Percentiles rank a stretch among this genome's conserved stretches.
phyloP scores from a whole-genome alignment of 306 rosid species.

The Abrus precatorius region DNA sequence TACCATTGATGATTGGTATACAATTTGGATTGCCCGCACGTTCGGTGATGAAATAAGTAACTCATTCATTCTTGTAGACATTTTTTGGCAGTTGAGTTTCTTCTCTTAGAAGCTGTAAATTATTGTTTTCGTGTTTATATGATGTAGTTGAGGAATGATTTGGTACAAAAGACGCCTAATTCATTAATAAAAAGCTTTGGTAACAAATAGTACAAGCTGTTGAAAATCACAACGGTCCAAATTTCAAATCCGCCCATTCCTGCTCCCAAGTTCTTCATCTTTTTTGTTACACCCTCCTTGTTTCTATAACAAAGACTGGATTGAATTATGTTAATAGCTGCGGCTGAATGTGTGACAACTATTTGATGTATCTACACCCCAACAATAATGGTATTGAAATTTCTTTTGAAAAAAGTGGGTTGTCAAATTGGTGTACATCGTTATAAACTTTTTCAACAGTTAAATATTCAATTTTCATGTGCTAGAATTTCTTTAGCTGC shows the following conservation, averaged over 20 bases:
- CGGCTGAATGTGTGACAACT: constrained; percentile 39
- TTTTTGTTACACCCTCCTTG: constrained; percentile 16
- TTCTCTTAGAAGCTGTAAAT: constrained; percentile 95
- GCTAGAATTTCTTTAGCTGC: constrained; percentile 40
- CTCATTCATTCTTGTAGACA: constrained; percentile 77
- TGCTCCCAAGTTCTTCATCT: constrained; percentile 2
- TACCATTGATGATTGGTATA: constrained; percentile 45
- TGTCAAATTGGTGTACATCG: constrained; percentile 24
- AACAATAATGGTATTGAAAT: constrained; percentile 23
- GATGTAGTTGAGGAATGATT: constrained; percentile 59
- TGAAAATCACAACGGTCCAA: constrained; percentile 36
- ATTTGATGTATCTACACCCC: constrained; percentile 35
- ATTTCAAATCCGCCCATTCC: constrained; percentile 14
- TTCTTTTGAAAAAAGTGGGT: constrained; percentile 8
- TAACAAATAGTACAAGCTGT: constrained; percentile 46
- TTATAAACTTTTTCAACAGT: constrained; percentile 30
- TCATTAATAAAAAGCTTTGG: constrained; percentile 42
- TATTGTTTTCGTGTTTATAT: constrained; percentile 57
- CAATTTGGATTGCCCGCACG: constrained; percentile 53
- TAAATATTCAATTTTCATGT: constrained; percentile 34
- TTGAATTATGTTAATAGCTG: constrained; percentile 41
- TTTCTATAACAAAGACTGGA: constrained; percentile 23
- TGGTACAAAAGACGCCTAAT: constrained; percentile 54
- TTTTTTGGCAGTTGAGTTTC: constrained; percentile 98
- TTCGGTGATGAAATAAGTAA: constrained; percentile 72